Base-by-base conservation (phyloP, 108 stramenopile genomes). In the Asterionellopsis glacialis region DNA sequence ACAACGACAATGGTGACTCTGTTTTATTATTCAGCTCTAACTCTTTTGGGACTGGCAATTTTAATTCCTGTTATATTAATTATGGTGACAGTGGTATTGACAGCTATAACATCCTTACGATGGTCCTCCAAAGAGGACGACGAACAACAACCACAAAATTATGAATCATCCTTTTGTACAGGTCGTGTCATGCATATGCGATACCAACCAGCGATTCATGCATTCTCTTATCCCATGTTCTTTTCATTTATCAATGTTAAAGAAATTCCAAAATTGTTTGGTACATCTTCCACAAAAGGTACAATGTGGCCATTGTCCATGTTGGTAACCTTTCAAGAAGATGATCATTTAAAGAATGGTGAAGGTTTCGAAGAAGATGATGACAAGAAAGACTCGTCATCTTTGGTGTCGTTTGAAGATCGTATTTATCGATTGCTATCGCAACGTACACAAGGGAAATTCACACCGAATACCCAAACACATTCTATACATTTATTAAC, bases 171-270 rank as follows among this genome's bases (percentile, higher is more conserved):
- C 4, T 0, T 77, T 19, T 74, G 57, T 51, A 44, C 42, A 13
- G 80, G 80, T 38, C 59, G 72, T 19, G 91, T 89, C 13, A 87
- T 78, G 63, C 91, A 93, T 60, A 75, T 74, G 18, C 85, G 91
- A 6, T 69, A 75, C 48, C 73, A 61, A 24, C 91, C 91, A 6
- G 64, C 62, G 13, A 39, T 61, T 11, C 91, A 93, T 52, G 54
- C 81, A 1, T 96, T 96, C 63, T 65, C 78, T 13, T 97, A 97
- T 73, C 94, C 94, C 1, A 74, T 97, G 9, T 94, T 88, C 58
- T 86, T 88, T 54, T 68, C 75, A 41, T 72, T 84, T 0, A 57
- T 97, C 41, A 94, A 97, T 70, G 76, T 95, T 40, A 82, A 83
- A 45, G 86, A 91, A 64, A 57, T 61, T 11, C 56, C 48, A 4